Evolutionary conservation across 2,329 filamentous ascomycete genomes (phyloP).

Genomic region (Colletotrichum tropicale): DNA sequence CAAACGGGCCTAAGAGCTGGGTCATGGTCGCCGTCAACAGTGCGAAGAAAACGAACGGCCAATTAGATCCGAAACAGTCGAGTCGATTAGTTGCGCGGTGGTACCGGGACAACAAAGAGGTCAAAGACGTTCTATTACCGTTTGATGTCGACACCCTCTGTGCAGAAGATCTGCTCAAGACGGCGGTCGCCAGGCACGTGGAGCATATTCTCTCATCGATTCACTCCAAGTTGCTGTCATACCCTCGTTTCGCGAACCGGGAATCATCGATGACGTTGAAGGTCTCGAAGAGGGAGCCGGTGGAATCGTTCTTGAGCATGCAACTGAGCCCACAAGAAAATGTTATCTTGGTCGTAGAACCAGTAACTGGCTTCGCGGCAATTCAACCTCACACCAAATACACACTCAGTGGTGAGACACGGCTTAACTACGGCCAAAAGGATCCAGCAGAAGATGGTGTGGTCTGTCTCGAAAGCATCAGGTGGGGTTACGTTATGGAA

Average conservation of each 20-base stretch:
- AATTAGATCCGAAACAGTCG: slow-evolving; percentile 45
- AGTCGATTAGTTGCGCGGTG: slow-evolving; percentile 73
- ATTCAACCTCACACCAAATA: slow-evolving; percentile 68
- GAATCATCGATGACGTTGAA: slow-evolving; percentile 63
- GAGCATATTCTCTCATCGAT: slow-evolving; percentile 73
- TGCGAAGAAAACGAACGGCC: slow-evolving; percentile 52
- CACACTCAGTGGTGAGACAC: slow-evolving; percentile 63
- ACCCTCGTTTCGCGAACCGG: slow-evolving; percentile 65
- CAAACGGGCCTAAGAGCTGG: slow-evolving; percentile 79
- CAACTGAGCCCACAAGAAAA: slow-evolving; percentile 69
- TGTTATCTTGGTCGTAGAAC: slow-evolving; percentile 72
- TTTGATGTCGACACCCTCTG: slow-evolving; percentile 73
- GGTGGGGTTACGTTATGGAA: slow-evolving; percentile 65
- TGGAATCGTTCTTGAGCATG: slow-evolving; percentile 70
- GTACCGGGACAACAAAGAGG: slow-evolving; percentile 83
- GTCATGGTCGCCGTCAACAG: slow-evolving; percentile 83
- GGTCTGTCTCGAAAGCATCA: slow-evolving; percentile 61
- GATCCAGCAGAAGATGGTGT: slow-evolving; percentile 64
- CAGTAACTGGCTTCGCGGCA: slow-evolving; percentile 77
- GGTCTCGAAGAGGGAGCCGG: slow-evolving; percentile 65
- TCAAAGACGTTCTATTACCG: slow-evolving; percentile 68
- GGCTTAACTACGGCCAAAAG: slow-evolving; percentile 63
- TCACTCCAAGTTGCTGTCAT: slow-evolving; percentile 61
- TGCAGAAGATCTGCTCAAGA: slow-evolving; percentile 74
- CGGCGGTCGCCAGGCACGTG: slow-evolving; percentile 77